Evolutionary conservation across 2,329 filamentous ascomycete species (phyloP), one percentile per base, ranked within the genome.

Genomic region (Pseudogymnoascus sp.): DNA sequence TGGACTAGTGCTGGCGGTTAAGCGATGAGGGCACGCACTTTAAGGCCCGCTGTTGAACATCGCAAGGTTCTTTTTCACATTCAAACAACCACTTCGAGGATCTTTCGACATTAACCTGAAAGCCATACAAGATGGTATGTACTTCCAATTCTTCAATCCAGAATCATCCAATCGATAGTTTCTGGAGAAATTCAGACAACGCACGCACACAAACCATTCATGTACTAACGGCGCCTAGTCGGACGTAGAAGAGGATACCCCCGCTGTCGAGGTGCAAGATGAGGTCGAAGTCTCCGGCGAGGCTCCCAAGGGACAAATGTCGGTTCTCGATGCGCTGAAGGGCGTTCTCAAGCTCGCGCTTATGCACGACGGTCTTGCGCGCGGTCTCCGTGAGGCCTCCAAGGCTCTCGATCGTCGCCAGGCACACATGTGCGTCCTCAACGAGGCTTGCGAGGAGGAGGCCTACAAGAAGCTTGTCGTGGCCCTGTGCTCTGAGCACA

Each of bases 391-490:
- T 74, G 94, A 99, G 84, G 94, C 94, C 70, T 92, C 89, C 84
- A 99, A 99, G 87, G 93, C 94, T 69, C 91, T 99, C 76, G 94
- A 99, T 82, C 89, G 94, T 77, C 92, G 94, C 77, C 91, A 99
- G 84, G 94, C 94, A 66, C 94, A 99, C 85, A 97, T 99, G 92
- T 99, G 94, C 80, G 94, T 99, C 73, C 88, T 99, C 75, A 99
- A 99, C 88, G 94, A 99, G 88, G 89, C 90, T 72, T 99, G 94
- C 85, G 94, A 99, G 85, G 94, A 99, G 87, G 94, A 99, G 82
- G 93, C 94, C 72, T 99, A 99, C 87, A 99, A 99, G 92, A 99
- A 99, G 90, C 88, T 99, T 71, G 93, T 99, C 75, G 90, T 97
- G 73, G 94, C 94, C 68, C 90, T 99, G 67, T 99, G 94, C 90